Evolutionary conservation across 208 protist genomes (phyloP), one percentile per base, ranked within the genome.

Genomic region (Acanthamoeba sp.): DNA sequence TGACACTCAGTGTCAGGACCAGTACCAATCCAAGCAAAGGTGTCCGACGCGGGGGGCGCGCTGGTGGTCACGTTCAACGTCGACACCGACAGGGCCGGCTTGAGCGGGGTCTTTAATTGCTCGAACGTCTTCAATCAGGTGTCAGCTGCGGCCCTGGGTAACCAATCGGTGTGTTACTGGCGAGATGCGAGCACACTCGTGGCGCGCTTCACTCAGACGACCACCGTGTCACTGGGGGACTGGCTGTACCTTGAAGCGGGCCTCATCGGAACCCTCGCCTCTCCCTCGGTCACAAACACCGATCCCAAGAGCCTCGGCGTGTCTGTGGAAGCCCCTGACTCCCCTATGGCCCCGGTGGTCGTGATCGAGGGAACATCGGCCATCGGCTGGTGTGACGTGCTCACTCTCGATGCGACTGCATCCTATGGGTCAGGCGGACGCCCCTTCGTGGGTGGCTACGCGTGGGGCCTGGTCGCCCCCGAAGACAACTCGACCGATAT

Each of bases 401-500:
- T 91, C 52, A 36, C 32, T 9, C 45, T 91, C 40, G 85, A 91
- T 40, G 85, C 40, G 2, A 27, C 55, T 6, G 62, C 34, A 22
- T 91, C 85, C 1, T 76, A 91, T 55, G 85, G 85, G 2, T 64
- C 85, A 10, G 85, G 85, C 29, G 85, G 85, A 5, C 27, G 85
- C 22, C 9, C 1, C 32, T 91, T 6, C 14, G 36, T 73, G 5
- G 48, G 36, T 12, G 85, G 85, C 20, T 91, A 73, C 59, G 34
- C 45, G 59, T 91, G 85, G 85, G 55, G 38, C 29, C 27, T 73
- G 7, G 59, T 73, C 27, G 16, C 85, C 0, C 85, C 85, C 7
- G 80, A 88, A 32, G 85, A 91, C 45, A 55, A 55, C 85, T 91
- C 85, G 5, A 76, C 85, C 52, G 85, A 91, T 27, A 32, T 66